A percentile compares a stretch with the other conserved stretches of the same genome.
Conservation (phyloP, 2,329 filamentous ascomycete genomes). For the Diplodia seriata region DNA sequence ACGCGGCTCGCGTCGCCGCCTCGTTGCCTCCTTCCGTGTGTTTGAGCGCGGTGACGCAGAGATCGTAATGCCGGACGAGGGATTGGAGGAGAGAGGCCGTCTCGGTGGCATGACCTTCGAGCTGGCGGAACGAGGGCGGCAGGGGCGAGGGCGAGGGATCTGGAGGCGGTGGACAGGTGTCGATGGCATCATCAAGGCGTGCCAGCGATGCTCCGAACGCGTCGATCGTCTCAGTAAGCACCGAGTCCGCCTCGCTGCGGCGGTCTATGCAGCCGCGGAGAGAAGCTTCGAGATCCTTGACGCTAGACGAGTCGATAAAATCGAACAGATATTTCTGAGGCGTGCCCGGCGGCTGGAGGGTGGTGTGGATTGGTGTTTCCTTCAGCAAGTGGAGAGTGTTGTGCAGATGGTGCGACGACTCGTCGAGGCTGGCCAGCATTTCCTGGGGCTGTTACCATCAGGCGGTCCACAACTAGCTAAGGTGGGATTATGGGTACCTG, state of each 20-base stretch:
- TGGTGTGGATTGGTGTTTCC: slow-evolving; percentile 68
- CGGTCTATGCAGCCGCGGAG: slow-evolving; percentile 75
- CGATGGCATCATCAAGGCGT: slow-evolving; percentile 56
- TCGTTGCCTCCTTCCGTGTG: slow-evolving; percentile 74
- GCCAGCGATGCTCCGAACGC: slow-evolving; percentile 79
- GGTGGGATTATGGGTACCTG: slow-evolving; percentile 42
- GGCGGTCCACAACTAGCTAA: neutral
- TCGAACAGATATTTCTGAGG: slow-evolving; percentile 70
- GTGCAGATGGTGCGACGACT: slow-evolving; percentile 68
- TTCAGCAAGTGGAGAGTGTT: slow-evolving; percentile 71
- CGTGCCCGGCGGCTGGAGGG: slow-evolving; percentile 62
- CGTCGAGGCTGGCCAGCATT: slow-evolving; percentile 70
- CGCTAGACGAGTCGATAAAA: slow-evolving; percentile 76
- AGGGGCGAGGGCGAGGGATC: slow-evolving; percentile 50
- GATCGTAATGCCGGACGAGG: slow-evolving; percentile 86
- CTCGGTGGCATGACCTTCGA: slow-evolving; percentile 77
- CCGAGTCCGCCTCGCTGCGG: slow-evolving; percentile 71
- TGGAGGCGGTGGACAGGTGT: slow-evolving; percentile 43
- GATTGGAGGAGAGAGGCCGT: slow-evolving; percentile 84
- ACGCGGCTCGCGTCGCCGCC: slow-evolving; percentile 53
- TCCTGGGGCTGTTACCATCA: slow-evolving; percentile 42
- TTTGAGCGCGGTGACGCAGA: slow-evolving; percentile 88
- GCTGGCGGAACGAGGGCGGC: slow-evolving; percentile 55
- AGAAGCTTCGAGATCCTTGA: slow-evolving; percentile 69
- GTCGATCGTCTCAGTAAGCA: slow-evolving; percentile 60